Evolutionary conservation across 2,329 filamentous ascomycete species (phyloP).

Genomic region (Periconia sp.): DNA sequence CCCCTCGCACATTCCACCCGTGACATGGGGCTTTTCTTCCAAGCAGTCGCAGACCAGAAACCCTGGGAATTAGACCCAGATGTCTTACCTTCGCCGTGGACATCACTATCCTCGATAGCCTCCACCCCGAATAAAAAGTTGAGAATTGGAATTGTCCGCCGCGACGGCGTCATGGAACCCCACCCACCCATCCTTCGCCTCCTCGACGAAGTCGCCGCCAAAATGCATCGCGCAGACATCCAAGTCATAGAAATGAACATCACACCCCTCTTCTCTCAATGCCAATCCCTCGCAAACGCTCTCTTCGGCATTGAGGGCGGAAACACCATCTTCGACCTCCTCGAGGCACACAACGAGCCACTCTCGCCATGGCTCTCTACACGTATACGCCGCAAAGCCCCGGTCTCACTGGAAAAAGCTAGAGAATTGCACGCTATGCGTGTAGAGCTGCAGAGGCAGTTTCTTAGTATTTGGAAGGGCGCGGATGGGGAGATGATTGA

Average conservation of each 20-base stretch:
- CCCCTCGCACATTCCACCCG: slow-evolving; percentile 55
- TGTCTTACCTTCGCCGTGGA: slow-evolving; percentile 50
- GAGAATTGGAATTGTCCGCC: slow-evolving; percentile 56
- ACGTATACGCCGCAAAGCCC: slow-evolving; percentile 57
- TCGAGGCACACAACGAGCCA: slow-evolving; percentile 62
- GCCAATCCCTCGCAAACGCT: slow-evolving; percentile 62
- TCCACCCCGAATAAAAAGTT: slow-evolving; percentile 38
- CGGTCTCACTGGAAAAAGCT: slow-evolving; percentile 56
- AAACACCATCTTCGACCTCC: slow-evolving; percentile 61
- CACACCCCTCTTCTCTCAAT: slow-evolving; percentile 58
- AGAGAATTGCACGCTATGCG: slow-evolving; percentile 61
- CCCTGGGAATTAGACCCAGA: slow-evolving; percentile 58
- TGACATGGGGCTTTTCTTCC: slow-evolving; percentile 61
- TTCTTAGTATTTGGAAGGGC: slow-evolving; percentile 63
- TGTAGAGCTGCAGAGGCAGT: slow-evolving; percentile 59
- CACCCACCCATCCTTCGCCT: slow-evolving; percentile 57
- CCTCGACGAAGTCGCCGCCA: slow-evolving; percentile 52
- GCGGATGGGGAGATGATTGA: slow-evolving; percentile 56
- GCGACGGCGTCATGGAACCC: slow-evolving; percentile 58
- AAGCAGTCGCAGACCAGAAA: slow-evolving; percentile 58
- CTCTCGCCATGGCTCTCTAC: slow-evolving; percentile 65
- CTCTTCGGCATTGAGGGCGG: slow-evolving; percentile 66
- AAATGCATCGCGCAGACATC: slow-evolving; percentile 50
- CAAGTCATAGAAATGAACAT: slow-evolving; percentile 65
- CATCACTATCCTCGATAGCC: slow-evolving; percentile 20